Percentiles rank a stretch among this genome's conserved stretches.
Conservation (phyloP, 2,329 filamentous ascomycete species). For the Claviceps lovelessii region DNA sequence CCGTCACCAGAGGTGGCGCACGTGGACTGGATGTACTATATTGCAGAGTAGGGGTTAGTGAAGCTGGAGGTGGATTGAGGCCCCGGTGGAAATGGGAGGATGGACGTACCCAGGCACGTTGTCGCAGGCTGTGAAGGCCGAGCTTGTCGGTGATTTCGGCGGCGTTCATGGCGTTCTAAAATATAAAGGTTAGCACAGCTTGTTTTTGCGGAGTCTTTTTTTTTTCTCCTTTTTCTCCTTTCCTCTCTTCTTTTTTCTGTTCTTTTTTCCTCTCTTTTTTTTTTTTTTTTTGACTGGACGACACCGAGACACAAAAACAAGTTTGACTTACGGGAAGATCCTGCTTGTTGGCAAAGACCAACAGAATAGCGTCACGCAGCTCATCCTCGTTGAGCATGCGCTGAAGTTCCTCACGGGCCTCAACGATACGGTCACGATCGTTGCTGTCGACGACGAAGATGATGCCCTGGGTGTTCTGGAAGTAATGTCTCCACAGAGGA, state of each 20-base stretch:
- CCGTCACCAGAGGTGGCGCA: constrained; percentile 97
- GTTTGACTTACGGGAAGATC: constrained; percentile 74
- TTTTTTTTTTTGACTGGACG: background rate
- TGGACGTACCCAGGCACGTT: constrained; percentile 87
- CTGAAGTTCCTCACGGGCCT: constrained; percentile 91
- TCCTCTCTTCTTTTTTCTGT: background rate
- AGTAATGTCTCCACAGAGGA: constrained; percentile 99
- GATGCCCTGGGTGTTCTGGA: constrained; percentile 98
- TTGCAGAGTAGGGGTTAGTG: constrained; percentile 4
- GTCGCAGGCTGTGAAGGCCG: constrained; percentile 95
- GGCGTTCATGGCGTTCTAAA: constrained; percentile 96
- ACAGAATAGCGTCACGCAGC: constrained; percentile 87
- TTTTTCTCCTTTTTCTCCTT: no score
- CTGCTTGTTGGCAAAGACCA: constrained; percentile 99
- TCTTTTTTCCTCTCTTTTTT: no score
- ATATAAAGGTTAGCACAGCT: constrained; percentile 5
- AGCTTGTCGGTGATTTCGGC: constrained; percentile 99
- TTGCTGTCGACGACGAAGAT: constrained; percentile 99
- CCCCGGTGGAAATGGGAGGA: background rate
- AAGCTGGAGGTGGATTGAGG: background rate
- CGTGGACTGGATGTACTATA: constrained; percentile 95
- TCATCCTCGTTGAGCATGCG: constrained; percentile 98
- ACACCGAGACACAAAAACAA: background rate
- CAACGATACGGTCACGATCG: constrained; percentile 93
- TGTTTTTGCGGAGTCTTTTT: background rate